A percentile compares a stretch with the other conserved stretches of the same genome.
These are phyloP conservation scores for Agrocybe praecox DNA, from an alignment of 768 basidiomycete species.

Conservation along the genomic window DNA sequence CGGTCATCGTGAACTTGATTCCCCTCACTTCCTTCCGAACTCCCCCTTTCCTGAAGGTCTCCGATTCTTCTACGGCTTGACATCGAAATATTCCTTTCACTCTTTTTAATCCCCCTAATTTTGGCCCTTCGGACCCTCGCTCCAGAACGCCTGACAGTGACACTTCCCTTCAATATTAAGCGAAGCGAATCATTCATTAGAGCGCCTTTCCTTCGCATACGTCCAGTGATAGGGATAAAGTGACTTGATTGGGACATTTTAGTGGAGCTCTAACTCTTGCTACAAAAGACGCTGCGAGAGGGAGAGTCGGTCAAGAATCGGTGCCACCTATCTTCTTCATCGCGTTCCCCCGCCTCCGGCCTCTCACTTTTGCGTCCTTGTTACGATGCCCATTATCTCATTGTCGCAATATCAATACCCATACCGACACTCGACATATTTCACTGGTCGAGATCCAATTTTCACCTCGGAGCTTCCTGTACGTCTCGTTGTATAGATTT, in stretches of 20 bases:
- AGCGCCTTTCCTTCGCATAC: neutral
- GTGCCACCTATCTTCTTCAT: neutral
- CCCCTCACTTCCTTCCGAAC: no score
- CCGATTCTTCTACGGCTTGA: no score
- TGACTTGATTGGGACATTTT: neutral
- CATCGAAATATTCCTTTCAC: no score
- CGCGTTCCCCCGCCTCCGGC: neutral
- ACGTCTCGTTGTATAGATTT: neutral
- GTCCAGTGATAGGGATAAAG: neutral
- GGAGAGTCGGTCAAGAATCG: neutral
- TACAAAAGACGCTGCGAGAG: neutral
- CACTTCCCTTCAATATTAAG: neutral
- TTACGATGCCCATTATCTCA: neutral
- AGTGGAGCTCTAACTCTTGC: neutral
- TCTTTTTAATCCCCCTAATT: no score
- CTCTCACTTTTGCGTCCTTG: neutral
- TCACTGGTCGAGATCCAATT: slow-evolving; percentile 25
- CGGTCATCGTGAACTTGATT: no score
- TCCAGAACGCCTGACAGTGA: neutral
- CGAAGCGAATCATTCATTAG: neutral
- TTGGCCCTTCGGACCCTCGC: neutral
- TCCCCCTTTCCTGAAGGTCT: no score
- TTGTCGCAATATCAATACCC: slow-evolving; percentile 22
- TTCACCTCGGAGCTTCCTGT: slow-evolving; percentile 31
- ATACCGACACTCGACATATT: slow-evolving; percentile 33